Evolutionary conservation across 2,329 filamentous ascomycete genomes (phyloP).

Genomic region (Clonostachys rosea): DNA sequence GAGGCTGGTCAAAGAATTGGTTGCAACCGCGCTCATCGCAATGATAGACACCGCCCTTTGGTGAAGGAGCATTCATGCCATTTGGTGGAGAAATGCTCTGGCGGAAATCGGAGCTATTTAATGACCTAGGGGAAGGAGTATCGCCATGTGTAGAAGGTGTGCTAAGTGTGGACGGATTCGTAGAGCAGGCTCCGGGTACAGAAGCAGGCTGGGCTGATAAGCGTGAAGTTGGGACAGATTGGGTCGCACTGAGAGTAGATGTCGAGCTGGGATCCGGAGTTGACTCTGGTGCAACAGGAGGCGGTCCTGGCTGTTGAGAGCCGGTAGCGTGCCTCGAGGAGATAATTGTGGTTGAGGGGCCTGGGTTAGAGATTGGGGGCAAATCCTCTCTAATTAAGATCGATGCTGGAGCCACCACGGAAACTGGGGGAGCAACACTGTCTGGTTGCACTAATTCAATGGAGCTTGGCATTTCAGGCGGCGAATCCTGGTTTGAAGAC

Average conservation of each 20-base stretch:
- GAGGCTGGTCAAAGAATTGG: slow-evolving; percentile 48
- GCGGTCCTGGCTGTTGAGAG: too few relatives aligned
- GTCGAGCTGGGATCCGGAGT: too few relatives aligned
- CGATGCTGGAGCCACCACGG: too few relatives aligned
- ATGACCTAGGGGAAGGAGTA: slow-evolving; percentile 33
- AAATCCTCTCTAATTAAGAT: too few relatives aligned
- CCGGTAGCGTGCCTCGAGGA: too few relatives aligned
- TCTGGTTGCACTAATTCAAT: neutral
- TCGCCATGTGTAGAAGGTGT: slow-evolving; percentile 42
- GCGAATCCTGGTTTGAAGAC: slow-evolving; percentile 10
- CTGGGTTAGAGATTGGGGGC: too few relatives aligned
- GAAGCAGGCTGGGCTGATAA: neutral
- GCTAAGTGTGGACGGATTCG: slow-evolving; percentile 32
- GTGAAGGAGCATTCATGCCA: slow-evolving; percentile 14
- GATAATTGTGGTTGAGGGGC: too few relatives aligned
- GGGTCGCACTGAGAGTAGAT: too few relatives aligned
- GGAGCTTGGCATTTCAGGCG: neutral
- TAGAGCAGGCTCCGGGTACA: slow-evolving; percentile 25
- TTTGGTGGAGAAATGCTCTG: slow-evolving; percentile 28
- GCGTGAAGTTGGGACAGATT: too few relatives aligned
- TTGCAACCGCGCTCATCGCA: slow-evolving; percentile 30
- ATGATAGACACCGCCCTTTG: slow-evolving; percentile 18
- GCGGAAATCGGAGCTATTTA: slow-evolving; percentile 25
- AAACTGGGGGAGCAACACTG: too few relatives aligned
- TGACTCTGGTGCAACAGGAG: too few relatives aligned